Evolutionary conservation across 2,329 filamentous ascomycete species (phyloP).

Genomic region (Calonectria pauciramosa): DNA sequence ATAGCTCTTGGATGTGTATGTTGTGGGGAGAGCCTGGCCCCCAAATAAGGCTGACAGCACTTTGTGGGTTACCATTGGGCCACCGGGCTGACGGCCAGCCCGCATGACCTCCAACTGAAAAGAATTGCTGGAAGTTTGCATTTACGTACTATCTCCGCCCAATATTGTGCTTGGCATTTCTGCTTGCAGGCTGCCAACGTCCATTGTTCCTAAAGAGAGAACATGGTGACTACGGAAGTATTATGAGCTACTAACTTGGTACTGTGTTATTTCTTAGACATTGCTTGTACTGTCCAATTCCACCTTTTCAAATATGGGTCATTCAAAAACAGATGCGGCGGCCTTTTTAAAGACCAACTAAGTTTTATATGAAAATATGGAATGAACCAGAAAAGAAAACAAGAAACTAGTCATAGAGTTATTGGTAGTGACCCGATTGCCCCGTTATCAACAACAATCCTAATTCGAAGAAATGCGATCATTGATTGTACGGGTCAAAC

Average conservation of each 20-base stretch:
- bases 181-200: background rate
- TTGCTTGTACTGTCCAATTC: background rate
- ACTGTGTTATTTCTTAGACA: background rate
- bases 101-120: background rate
- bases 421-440: background rate
- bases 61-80: background rate
- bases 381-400: too few relatives aligned
- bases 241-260: too few relatives aligned
- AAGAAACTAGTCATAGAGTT: background rate
- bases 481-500: background rate
- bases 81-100: background rate
- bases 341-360: background rate
- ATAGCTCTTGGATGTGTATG: too few relatives aligned
- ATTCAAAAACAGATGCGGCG: background rate
- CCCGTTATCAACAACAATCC: background rate
- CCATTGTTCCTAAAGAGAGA: background rate
- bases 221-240: background rate
- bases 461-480: background rate
- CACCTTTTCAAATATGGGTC: background rate
- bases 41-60: background rate
- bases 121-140: fast-evolving
- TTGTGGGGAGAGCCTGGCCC: background rate
- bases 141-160: background rate
- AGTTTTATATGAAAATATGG: too few relatives aligned
- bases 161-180: background rate